Base-by-base conservation (phyloP, 148 eudicot genomes). In the Mesembryanthemum crystallinum region DNA sequence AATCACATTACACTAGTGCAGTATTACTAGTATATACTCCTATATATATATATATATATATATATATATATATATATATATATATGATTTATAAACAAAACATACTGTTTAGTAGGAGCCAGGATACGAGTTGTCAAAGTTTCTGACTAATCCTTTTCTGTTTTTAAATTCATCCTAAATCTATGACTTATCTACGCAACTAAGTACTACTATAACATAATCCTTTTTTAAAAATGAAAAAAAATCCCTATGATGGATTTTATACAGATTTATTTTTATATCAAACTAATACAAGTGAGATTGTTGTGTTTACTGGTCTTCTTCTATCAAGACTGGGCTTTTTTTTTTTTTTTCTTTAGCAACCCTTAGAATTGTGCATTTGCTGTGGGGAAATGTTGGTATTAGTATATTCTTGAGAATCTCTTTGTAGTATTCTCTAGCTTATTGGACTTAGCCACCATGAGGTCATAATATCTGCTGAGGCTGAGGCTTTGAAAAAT, bases 151-250 rank as follows among this genome's bases (percentile, higher is more conserved):
- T 67, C 64, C 23, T 76, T 39, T 67, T 20, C 33, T 10, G 18
- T 76, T 67, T 67, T 52, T 32, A 30, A 14, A 65, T 52, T 33
- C 8, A 8, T 66, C 24, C 77, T 8, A 35, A 72, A 57, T 59
- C 65, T 57, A 35, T 59, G 49, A 35, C 47, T 33, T 54, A 54
- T 75, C 63, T 66, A 66, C 72, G 52, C 78, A n/a, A n/a, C n/a
- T n/a, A 33, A 75, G 78, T 75, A 75, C 64, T 33, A 35, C n/a
- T 17, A 27, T 39, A 55, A 75, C n/a, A n/a, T n/a, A n/a, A n/a
- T n/a, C n/a, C n/a, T n/a, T n/a, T n/a, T n/a, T n/a, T n/a, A n/a
- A n/a, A n/a, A n/a, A n/a, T n/a, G n/a, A n/a, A n/a, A n/a, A n/a
- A n/a, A n/a, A n/a, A n/a, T n/a, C n/a, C n/a, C n/a, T n/a, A n/a